Percentiles rank a stretch among this genome's conserved stretches.
Evolutionary conservation across 2,329 filamentous ascomycete species (phyloP).

Genomic region (Penicillium sp.): DNA sequence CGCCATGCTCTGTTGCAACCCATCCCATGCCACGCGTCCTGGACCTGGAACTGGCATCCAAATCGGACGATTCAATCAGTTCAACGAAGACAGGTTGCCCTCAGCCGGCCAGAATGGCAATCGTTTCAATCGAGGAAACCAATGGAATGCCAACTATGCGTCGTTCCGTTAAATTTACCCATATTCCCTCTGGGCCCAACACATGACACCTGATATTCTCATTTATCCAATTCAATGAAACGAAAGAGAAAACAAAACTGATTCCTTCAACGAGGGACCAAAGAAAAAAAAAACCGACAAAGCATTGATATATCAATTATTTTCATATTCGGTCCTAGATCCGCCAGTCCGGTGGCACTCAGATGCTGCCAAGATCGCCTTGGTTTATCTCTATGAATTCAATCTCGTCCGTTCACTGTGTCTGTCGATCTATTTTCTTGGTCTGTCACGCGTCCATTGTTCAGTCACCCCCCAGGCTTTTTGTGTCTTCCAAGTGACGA

Average conservation of each 20-base stretch:
- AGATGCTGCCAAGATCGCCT: constrained; percentile 2
- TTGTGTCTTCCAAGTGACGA: constrained; percentile 6
- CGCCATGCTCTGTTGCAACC: constrained; percentile 98
- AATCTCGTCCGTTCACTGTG: constrained; percentile 11
- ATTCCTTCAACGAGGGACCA: background rate
- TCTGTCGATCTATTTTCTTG: constrained; percentile 20
- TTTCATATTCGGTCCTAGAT: background rate
- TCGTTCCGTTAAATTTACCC: constrained; percentile 34
- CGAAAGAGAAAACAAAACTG: background rate
- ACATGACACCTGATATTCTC: background rate
- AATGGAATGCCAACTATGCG: constrained; percentile 40
- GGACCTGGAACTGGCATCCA: constrained; percentile 75
- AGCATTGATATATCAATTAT: background rate
- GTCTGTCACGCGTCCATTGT: constrained; percentile 11
- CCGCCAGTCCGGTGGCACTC: background rate
- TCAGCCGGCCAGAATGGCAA: constrained; percentile 40
- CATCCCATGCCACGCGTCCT: constrained; percentile 81
- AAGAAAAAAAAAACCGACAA: background rate
- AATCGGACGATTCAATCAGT: constrained; percentile 59
- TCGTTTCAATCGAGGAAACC: constrained; percentile 37
- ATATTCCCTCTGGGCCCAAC: background rate
- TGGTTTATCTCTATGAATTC: constrained; percentile 6
- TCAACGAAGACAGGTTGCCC: constrained; percentile 42
- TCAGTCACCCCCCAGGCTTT: constrained; percentile 1
- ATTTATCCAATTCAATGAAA: background rate